phyloP scores from a whole-genome alignment of 1,284 basidiomycete genomes.

The Apiotrichum mycotoxinovorans region DNA sequence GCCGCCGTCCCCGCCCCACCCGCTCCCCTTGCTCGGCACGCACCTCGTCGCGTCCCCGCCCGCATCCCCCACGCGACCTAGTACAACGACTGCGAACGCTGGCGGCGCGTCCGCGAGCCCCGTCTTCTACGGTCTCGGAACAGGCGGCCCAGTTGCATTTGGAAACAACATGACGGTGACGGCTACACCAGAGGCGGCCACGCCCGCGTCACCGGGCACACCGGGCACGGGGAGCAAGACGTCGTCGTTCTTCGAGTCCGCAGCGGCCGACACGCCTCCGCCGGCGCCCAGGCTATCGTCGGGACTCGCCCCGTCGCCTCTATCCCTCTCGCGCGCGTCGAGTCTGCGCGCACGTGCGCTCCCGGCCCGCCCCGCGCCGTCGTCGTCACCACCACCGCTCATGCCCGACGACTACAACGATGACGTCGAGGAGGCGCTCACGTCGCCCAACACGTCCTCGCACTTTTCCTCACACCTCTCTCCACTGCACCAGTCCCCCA shows the following conservation, averaged over 20 bases:
- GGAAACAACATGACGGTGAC: neutral
- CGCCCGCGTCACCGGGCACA: neutral
- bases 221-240: conserved; percentile 20
- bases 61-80: no score
- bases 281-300: conserved; percentile 26
- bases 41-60: no score
- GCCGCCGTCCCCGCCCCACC: no score
- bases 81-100: neutral
- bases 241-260: conserved; percentile 42
- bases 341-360: conserved; percentile 24
- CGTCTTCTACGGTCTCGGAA: no score
- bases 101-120: neutral
- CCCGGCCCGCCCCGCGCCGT: conserved; percentile 11
- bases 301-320: conserved; percentile 30
- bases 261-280: conserved; percentile 26
- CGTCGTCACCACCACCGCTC: conserved; percentile 11
- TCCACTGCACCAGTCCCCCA: conserved; percentile 42
- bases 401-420: conserved; percentile 1
- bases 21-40: no score
- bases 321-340: conserved; percentile 39
- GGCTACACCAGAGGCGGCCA: no score
- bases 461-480: conserved; percentile 19
- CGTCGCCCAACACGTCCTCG: neutral
- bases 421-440: neutral
- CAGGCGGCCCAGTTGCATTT: no score